Base-by-base conservation (phyloP, 2,329 filamentous ascomycete species). In the Pezizomycotina sp. region DNA sequence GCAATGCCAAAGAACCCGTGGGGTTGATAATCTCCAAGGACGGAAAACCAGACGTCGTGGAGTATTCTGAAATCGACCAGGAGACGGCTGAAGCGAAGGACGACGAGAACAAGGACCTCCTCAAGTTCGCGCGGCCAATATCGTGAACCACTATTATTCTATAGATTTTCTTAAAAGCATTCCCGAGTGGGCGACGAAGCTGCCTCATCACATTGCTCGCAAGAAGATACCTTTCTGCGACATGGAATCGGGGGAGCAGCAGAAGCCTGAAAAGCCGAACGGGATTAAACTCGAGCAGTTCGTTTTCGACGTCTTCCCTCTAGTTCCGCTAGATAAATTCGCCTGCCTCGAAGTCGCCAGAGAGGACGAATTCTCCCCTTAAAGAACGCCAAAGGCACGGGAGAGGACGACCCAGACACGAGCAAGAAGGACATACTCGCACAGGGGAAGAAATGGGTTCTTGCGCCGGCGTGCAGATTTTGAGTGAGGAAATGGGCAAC, bases 141-240 rank as follows among this genome's bases (percentile, higher is more conserved):
- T 98, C 52, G 89, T 98, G 62, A 98, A 98, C 68, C 89, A 98
- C 68, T 98, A 95, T 71, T 98, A 98, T 65, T 92, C 82, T 29
- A 86, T 84, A 66, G 64, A 69, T 49, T 95, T 93, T 69, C 69
- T 98, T 31, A 78, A 92, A 58, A 77, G 72, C 47, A 92, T 93
- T 51, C 83, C 89, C 39, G 63, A 73, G 51, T 93, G 82, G 80
- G 74, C 71, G 12, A 68, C 83, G 62, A 73, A 76, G 58, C 71
- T 98, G 34, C 86, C 86, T 10, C 89, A 95, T 59, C 89, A 98
- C 65, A 75, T 98, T 46, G 89, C 89, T 27, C 74, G 78, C 59
- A 98, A 98, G 77, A 98, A 98, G 78, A 98, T 98, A 46, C 84
- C 86, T 7, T 76, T 71, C 56, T 69, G 81, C 48, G 74, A 92